Evolutionary conservation across 768 basidiomycete genomes (phyloP).

Genomic region (Chalciporus piperatus): DNA sequence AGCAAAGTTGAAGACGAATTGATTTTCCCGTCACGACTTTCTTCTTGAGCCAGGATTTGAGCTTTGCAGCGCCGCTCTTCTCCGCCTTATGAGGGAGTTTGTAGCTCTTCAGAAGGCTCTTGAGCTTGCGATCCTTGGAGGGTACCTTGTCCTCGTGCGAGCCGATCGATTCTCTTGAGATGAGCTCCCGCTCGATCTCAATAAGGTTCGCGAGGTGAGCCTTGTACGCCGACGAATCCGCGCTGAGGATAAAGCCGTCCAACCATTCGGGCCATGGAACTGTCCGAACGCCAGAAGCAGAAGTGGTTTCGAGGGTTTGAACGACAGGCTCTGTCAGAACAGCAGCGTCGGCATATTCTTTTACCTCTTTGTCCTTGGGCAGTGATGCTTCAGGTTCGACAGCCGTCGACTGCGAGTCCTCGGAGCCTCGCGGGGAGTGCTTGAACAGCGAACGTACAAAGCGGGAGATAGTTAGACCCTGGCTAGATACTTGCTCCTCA

Average conservation of each 20-base stretch:
- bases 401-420: conserved; percentile 59
- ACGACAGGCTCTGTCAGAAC: conserved; percentile 19
- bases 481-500: conserved; percentile 37
- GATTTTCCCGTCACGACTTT: conserved; percentile 46
- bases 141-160: conserved; percentile 24
- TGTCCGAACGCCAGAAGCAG: conserved; percentile 23
- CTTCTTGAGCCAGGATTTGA: conserved; percentile 65
- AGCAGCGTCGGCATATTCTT: conserved; percentile 15
- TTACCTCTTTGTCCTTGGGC: conserved; percentile 16
- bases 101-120: conserved; percentile 42
- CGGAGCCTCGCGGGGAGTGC: conserved; percentile 56
- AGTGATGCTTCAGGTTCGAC: conserved; percentile 30
- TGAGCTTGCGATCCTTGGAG: conserved; percentile 37
- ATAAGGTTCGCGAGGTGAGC: conserved; percentile 33
- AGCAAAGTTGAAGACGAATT: conserved; percentile 36
- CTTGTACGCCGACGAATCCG: conserved; percentile 37
- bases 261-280: conserved; percentile 42
- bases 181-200: conserved; percentile 35
- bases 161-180: conserved; percentile 21
- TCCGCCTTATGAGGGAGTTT: conserved; percentile 34
- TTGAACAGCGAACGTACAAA: conserved; percentile 24
- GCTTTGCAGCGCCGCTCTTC: conserved; percentile 41
- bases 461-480: conserved; percentile 3
- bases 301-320: conserved; percentile 16
- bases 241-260: conserved; percentile 34